A percentile compares a stretch with the other conserved stretches of the same genome.
Evolutionary conservation across 1,139 yeast genomes (phyloP).

Genomic region (Diutina neorugosa): DNA sequence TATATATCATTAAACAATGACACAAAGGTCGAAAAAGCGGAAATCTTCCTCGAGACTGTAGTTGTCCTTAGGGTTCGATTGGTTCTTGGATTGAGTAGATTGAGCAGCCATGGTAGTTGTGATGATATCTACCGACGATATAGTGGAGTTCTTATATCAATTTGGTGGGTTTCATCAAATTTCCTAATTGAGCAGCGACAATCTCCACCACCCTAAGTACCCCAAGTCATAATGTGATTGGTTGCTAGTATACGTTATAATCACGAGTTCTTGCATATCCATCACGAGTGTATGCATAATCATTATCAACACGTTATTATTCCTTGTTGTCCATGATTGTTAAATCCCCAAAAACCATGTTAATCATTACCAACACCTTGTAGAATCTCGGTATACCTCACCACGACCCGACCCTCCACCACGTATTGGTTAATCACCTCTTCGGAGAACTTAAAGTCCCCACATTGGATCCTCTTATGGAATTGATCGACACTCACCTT

Average conservation of each 20-base stretch:
- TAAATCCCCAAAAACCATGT: too few relatives aligned
- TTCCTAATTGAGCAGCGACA: background rate
- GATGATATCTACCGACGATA: background rate
- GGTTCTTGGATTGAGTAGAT: background rate
- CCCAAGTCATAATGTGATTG: too few relatives aligned
- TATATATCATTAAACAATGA: background rate
- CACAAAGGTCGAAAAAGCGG: background rate
- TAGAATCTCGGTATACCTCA: background rate
- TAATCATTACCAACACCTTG: background rate
- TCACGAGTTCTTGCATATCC: too few relatives aligned
- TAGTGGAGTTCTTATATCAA: too few relatives aligned
- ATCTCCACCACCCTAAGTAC: background rate
- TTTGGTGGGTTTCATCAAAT: background rate
- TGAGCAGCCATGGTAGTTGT: background rate
- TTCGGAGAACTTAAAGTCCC: background rate
- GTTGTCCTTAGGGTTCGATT: background rate
- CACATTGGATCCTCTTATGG: background rate
- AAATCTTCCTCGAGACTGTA: background rate
- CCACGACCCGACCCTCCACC: background rate
- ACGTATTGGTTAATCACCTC: background rate
- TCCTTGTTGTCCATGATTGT: too few relatives aligned
- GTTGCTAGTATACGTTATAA: too few relatives aligned
- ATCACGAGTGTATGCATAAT: too few relatives aligned
- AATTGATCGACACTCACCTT: background rate
- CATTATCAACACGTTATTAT: too few relatives aligned